Evolutionary conservation across 768 basidiomycete genomes (phyloP), one percentile per base, ranked within the genome.

Genomic region (Gymnopilus junonius): DNA sequence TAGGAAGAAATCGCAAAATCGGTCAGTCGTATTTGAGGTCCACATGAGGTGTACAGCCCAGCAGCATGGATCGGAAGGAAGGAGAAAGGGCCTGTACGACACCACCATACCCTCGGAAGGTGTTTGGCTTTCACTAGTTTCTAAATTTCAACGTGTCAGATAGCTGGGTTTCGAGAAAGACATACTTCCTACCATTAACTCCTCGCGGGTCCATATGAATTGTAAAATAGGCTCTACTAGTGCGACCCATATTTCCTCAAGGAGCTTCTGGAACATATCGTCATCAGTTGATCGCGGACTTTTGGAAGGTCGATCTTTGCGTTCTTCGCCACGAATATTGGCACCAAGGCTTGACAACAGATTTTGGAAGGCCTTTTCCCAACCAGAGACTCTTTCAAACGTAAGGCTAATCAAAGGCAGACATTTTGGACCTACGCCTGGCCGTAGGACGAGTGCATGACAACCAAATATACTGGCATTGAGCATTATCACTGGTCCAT

Each of bases 21-120:
- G 3, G 62, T 63, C 48, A 2, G 17, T 5, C 14, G 25, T 29
- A 25, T 11, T 11, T 53, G 7, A 6, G 29, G 46, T n/a, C 15
- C 27, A n/a, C n/a, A n/a, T 12, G 31, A 51, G 14, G n/a, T 40
- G 34, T 72, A 74, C 1, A 73, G 55, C 27, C 76, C 74, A 2
- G 76, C 75, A 4, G 77, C 75, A 64, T 77, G 77, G 27, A 76
- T 65, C 3, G 77, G 75, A 46, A 79, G 70, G 40, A 71, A 70
- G 8, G 71, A 29, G 1, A 76, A 59, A 6, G 66, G 67, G 4
- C 71, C 72, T 6, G 74, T 76, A 2, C 70, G 69, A 62, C 74
- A 78, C 77, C 76, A 72, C 46, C 46, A 50, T 29, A 50, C 27
- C 8, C 25, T 25, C 27, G 29, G 25, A 45, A 45, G 43, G 4